These are phyloP conservation scores for Periconia sp. DNA, from an alignment of 2,329 filamentous ascomycete genomes.

Conservation along the genomic window DNA sequence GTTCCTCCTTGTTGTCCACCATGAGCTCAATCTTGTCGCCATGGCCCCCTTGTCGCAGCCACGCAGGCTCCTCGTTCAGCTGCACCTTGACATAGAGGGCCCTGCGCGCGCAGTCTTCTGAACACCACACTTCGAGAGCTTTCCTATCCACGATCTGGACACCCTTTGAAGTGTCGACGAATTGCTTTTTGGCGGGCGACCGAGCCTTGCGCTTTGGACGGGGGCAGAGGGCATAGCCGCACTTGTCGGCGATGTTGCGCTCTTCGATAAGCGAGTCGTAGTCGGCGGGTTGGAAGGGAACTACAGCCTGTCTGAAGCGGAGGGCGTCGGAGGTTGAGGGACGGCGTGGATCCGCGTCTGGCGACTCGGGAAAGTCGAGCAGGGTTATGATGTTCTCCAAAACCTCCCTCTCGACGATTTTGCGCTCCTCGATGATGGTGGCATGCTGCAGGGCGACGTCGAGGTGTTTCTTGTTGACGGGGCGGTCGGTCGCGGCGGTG, in stretches of 20 bases:
- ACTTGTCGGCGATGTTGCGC: slow-evolving; percentile 78
- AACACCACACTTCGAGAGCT: slow-evolving; percentile 86
- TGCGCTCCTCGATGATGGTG: slow-evolving; percentile 77
- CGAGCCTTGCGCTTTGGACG: slow-evolving; percentile 62
- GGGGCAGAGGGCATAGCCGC: slow-evolving; percentile 81
- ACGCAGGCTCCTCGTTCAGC: slow-evolving; percentile 80
- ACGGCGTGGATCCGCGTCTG: slow-evolving; percentile 51
- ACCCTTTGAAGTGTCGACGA: slow-evolving; percentile 62
- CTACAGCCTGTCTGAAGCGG: slow-evolving; percentile 67
- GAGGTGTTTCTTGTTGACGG: slow-evolving; percentile 46
- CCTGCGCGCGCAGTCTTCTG: slow-evolving; percentile 72
- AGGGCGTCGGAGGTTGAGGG: slow-evolving; percentile 62
- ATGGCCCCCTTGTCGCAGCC: slow-evolving; percentile 67
- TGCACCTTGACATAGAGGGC: slow-evolving; percentile 88
- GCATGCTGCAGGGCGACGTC: slow-evolving; percentile 81
- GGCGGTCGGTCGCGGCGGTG: slow-evolving; percentile 16
- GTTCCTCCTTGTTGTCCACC: slow-evolving; percentile 37
- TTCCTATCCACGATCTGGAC: slow-evolving; percentile 68
- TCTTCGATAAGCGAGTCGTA: slow-evolving; percentile 88
- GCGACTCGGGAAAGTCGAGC: slow-evolving; percentile 62
- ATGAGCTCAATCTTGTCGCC: slow-evolving; percentile 44
- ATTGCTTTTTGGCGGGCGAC: slow-evolving; percentile 56
- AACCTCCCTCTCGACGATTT: slow-evolving; percentile 74
- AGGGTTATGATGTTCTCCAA: slow-evolving; percentile 72
- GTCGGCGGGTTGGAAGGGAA: slow-evolving; percentile 80